Conservation (phyloP, 345 rosid species). For the Isatis tinctoria region DNA sequence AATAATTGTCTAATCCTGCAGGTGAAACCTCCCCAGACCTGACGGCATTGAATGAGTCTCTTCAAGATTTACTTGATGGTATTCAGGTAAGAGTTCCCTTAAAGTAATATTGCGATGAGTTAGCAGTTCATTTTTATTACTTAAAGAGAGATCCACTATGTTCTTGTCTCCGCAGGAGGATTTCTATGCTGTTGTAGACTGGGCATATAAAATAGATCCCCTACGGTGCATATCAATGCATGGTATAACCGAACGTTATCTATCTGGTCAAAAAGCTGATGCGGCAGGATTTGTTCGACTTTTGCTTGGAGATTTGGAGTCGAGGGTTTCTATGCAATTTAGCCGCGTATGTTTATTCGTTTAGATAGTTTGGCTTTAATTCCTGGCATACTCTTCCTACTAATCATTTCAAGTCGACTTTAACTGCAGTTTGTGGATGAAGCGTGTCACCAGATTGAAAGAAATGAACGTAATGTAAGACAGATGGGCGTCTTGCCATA, state of each 20-base stretch:
- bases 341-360: conserved; percentile 58
- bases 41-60: conserved; percentile 78
- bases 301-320: conserved; percentile 92
- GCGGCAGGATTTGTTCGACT: conserved; percentile 99
- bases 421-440: conserved; percentile 86
- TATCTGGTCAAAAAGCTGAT: conserved; percentile 99
- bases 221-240: conserved; percentile 98
- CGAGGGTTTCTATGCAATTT: conserved; percentile 89
- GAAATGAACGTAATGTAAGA: conserved; percentile 83
- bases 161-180: conserved; percentile 64
- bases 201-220: conserved; percentile 99
- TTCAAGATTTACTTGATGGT: conserved; percentile 96
- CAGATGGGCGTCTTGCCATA: conserved; percentile 90
- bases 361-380: not conserved
- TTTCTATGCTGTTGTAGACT: conserved; percentile 97
- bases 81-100: conserved; percentile 58
- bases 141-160: not conserved
- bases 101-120: not conserved
- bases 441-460: conserved; percentile 91
- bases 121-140: not conserved
- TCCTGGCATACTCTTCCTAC: conserved; percentile 4
- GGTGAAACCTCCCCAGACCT: conserved; percentile 79
- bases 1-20: conserved; percentile 31
- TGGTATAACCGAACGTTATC: conserved; percentile 94
- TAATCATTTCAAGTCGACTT: conserved; percentile 21